Evolutionary conservation across 73 alveolate species (phyloP).

Genomic region (Uronychia setigera): DNA sequence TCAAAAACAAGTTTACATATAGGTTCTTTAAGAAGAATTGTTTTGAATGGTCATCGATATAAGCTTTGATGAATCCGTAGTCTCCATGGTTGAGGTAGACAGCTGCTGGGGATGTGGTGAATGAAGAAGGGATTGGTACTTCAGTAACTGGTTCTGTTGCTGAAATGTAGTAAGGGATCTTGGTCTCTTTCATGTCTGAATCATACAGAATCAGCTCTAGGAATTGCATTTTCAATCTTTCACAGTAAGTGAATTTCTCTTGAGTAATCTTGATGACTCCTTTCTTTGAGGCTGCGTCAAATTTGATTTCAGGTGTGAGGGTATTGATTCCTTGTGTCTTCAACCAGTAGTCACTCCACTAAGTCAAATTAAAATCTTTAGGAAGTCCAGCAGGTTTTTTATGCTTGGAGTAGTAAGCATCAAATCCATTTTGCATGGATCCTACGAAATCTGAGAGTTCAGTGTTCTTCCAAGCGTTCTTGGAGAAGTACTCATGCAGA

Average conservation of each 20-base stretch:
- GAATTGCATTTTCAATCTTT: slow-evolving; percentile 50
- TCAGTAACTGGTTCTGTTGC: slow-evolving; percentile 57
- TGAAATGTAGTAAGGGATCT: slow-evolving; percentile 52
- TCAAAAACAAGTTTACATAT: neutral
- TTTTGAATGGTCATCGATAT: slow-evolving; percentile 51
- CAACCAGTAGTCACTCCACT: slow-evolving; percentile 45
- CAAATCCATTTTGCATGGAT: slow-evolving; percentile 61
- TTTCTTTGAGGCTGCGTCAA: slow-evolving; percentile 5
- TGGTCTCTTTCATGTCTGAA: neutral
- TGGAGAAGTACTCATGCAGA: slow-evolving; percentile 80
- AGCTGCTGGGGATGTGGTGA: slow-evolving; percentile 40
- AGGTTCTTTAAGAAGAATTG: slow-evolving; percentile 29
- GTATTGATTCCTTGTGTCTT: slow-evolving; percentile 53
- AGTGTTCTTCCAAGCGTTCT: slow-evolving; percentile 85
- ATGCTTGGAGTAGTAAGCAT: neutral
- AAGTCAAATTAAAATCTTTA: slow-evolving; percentile 24
- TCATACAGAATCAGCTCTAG: slow-evolving; percentile 53
- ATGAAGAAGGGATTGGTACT: slow-evolving; percentile 34
- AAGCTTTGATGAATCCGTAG: slow-evolving; percentile 67
- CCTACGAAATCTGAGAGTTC: slow-evolving; percentile 81
- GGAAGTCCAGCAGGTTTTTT: neutral
- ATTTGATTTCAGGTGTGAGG: slow-evolving; percentile 28
- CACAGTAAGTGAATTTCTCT: slow-evolving; percentile 63
- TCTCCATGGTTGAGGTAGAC: slow-evolving; percentile 67
- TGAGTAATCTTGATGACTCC: slow-evolving; percentile 39